Evolutionary conservation across 2,329 filamentous ascomycete species (phyloP), one percentile per base, ranked within the genome.

Genomic region (Fusarium brachygibbosum): DNA sequence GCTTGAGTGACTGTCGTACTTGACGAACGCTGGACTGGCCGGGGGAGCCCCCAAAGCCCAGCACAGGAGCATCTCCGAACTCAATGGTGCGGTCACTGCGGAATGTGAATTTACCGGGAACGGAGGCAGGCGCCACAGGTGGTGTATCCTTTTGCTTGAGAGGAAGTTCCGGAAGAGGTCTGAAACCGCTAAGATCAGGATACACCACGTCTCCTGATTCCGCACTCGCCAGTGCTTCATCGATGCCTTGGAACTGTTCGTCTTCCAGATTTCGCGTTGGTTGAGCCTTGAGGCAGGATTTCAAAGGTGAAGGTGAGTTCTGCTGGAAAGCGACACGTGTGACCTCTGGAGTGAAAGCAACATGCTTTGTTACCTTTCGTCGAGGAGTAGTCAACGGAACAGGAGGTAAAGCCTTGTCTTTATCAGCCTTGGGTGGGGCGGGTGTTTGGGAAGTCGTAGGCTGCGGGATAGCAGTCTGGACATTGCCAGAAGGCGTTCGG

Each of bases 311-410:
- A 10, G 88, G 88, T 3, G 87, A 87, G 59, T 84, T 81, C 62
- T 86, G 83, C 49, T 76, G 74, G 2, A 53, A 45, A 19, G 64
- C 57, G 45, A 81, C 70, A 0, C 81, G 80, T 66, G 92, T 86
- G 35, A 90, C 90, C 64, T 88, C 89, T 0, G 90, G 90, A 0
- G 91, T 93, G 74, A 97, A 97, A 51, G 92, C 90, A 35, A 97
- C 93, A 58, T 88, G 90, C 82, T 97, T 97, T 19, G 81, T 78
- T 37, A 83, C 76, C 78, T 89, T 92, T 25, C 89, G 86, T 32
- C 90, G 89, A 10, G 91, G 91, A 2, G 91, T 93, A 7, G 88
- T 89, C 56, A 88, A 80, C 8, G 86, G 84, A 19, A 84, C 76
- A 5, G 82, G 76, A 52, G 85, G 85, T 32, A 89, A 76, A 23